A percentile compares a stretch with the other conserved stretches of the same genome.
Conservation (phyloP, 148 eudicot genomes). For the Heliosperma pusillum region DNA sequence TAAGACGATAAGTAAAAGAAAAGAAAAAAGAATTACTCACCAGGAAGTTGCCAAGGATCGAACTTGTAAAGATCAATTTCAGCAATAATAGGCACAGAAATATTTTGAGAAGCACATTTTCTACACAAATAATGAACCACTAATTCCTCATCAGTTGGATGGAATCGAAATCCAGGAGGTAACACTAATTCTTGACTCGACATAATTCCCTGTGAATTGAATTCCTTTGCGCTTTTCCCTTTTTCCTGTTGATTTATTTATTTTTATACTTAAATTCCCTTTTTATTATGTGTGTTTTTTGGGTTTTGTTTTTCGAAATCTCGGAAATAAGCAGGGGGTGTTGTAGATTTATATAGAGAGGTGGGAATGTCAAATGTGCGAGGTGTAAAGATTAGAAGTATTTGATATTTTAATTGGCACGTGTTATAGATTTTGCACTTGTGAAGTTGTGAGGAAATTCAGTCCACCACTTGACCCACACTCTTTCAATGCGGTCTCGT, state of each 20-base stretch:
- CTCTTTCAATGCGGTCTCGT: neutral
- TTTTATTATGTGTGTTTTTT: neutral
- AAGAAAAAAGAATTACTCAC: conserved; percentile 20
- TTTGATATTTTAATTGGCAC: conserved; percentile 14
- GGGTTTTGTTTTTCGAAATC: conserved; percentile 3
- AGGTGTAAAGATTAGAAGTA: neutral
- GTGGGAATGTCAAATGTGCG: neutral
- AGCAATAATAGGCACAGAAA: conserved; percentile 50
- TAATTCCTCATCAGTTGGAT: conserved; percentile 64
- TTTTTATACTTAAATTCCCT: neutral
- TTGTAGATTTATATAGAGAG: conserved; percentile 15
- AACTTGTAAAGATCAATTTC: conserved; percentile 66
- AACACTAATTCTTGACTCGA: conserved; percentile 29
- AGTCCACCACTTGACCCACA: neutral
- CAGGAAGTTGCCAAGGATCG: conserved; percentile 68
- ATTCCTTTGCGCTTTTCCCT: neutral
- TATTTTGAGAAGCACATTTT: conserved; percentile 45
- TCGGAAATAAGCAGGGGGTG: neutral
- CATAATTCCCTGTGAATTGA: neutral
- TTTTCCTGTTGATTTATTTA: neutral
- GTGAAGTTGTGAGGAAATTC: neutral
- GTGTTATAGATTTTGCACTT: conserved; percentile 3
- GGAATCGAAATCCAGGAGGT: conserved; percentile 61
- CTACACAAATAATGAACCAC: conserved; percentile 51
- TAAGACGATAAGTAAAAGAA: neutral